Evolutionary conservation across 305 asterid genomes (phyloP).

Genomic region (Solanum aculeatissimum): DNA sequence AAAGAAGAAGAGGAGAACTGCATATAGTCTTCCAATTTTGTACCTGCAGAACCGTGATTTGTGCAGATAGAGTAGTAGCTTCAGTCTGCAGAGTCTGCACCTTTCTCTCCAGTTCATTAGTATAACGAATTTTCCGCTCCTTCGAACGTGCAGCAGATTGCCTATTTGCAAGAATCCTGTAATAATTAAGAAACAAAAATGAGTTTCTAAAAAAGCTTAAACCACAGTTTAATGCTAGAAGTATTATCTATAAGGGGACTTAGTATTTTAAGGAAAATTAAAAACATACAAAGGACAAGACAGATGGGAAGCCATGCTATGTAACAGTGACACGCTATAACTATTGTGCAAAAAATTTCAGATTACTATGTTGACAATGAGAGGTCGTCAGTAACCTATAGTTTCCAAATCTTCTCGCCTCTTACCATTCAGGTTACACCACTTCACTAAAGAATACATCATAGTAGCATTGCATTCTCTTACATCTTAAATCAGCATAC

Average conservation of each 20-base stretch:
- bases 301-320: not conserved
- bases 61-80: conserved; percentile 88
- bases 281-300: not conserved
- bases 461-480: not conserved
- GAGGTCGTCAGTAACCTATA: not conserved
- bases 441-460: not conserved
- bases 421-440: not conserved
- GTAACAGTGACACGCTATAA: not conserved
- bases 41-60: conserved; percentile 85
- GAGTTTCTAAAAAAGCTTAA: not conserved
- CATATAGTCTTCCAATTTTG: not conserved
- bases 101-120: conserved; percentile 86
- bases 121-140: conserved; percentile 79
- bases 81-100: conserved; percentile 89
- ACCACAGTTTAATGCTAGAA: not conserved
- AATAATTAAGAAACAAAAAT: not conserved
- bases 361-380: not conserved
- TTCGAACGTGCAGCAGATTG: conserved; percentile 97
- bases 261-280: not conserved
- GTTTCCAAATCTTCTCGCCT: not conserved
- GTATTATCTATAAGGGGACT: not conserved
- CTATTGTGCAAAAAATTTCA: not conserved
- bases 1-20: not conserved
- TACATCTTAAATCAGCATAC: not conserved
- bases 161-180: conserved; percentile 91